These are phyloP conservation scores for Cardamine resedifolia DNA, from an alignment of 345 rosid genomes.

Conservation along the genomic window DNA sequence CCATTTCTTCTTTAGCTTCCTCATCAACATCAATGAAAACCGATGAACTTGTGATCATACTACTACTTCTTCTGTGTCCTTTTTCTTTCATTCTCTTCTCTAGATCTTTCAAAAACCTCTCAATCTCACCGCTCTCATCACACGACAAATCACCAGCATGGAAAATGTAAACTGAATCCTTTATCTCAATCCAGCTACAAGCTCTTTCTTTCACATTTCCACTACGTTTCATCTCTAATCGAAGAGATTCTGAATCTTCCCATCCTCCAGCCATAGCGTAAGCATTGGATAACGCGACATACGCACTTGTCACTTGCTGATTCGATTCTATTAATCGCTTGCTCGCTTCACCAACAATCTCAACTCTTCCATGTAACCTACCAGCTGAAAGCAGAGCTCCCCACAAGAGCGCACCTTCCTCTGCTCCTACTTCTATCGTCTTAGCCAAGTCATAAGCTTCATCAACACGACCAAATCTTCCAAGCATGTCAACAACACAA, in stretches of 20 bases:
- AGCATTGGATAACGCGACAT: constrained; percentile 67
- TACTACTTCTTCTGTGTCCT: constrained; percentile 47
- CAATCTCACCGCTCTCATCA: constrained; percentile 44
- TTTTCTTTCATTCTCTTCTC: constrained; percentile 59
- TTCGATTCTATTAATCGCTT: constrained; percentile 51
- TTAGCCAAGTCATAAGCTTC: constrained; percentile 65
- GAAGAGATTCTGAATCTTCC: constrained; percentile 52
- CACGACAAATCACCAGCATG: constrained; percentile 56
- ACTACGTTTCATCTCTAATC: constrained; percentile 58
- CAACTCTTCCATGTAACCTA: constrained; percentile 69
- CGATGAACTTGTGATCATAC: constrained; percentile 48
- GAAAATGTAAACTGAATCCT: constrained; percentile 47
- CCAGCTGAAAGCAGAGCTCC: constrained; percentile 73
- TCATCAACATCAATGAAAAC: constrained; percentile 66
- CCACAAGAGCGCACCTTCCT: constrained; percentile 69
- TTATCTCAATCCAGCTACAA: constrained; percentile 78
- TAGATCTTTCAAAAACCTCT: constrained; percentile 51
- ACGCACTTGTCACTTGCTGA: constrained; percentile 66
- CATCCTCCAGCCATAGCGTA: constrained; percentile 63
- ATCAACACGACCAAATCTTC: constrained; percentile 70
- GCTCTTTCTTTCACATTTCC: constrained; percentile 74
- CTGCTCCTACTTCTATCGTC: constrained; percentile 41
- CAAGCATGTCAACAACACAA: constrained; percentile 81
- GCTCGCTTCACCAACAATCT: constrained; percentile 64
- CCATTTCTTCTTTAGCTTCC: constrained; percentile 56